Conservation (phyloP, 192 early-diverging fungal species). For the Coemansia sp. region DNA sequence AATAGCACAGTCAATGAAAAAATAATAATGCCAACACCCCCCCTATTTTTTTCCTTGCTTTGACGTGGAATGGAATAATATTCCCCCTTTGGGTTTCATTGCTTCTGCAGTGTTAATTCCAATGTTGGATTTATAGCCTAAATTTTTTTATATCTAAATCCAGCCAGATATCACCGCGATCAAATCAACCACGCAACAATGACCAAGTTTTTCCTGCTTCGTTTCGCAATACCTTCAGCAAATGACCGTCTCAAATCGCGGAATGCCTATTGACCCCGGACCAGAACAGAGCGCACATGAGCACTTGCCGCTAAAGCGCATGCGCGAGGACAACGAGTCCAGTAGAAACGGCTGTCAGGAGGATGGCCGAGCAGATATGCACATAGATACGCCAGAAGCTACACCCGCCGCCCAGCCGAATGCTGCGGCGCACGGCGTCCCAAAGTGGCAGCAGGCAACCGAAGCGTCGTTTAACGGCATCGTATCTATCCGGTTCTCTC, state of each 20-base stretch:
- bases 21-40: constrained; percentile 6
- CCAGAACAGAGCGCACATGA: not conserved
- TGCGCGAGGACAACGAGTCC: constrained; percentile 7
- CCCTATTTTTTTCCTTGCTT: not conserved
- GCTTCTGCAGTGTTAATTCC: too few relatives aligned
- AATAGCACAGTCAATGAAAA: not conserved
- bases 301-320: constrained; percentile 13
- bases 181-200: too few relatives aligned
- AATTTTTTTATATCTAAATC: too few relatives aligned
- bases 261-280: too few relatives aligned
- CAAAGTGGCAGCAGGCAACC: constrained; percentile 34
- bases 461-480: constrained; percentile 37
- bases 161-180: too few relatives aligned
- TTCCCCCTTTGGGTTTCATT: not conserved
- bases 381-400: not conserved
- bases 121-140: too few relatives aligned
- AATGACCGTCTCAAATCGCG: too few relatives aligned
- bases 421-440: constrained; percentile 13
- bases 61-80: not conserved
- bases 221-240: too few relatives aligned
- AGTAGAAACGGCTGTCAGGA: too few relatives aligned
- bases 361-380: not conserved
- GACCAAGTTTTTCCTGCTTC: too few relatives aligned
- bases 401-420: constrained; percentile 9
- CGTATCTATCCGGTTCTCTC: constrained; percentile 39